These are phyloP conservation scores for Trichosporon inkin DNA, from an alignment of 1,284 basidiomycete species.

Conservation along the genomic window DNA sequence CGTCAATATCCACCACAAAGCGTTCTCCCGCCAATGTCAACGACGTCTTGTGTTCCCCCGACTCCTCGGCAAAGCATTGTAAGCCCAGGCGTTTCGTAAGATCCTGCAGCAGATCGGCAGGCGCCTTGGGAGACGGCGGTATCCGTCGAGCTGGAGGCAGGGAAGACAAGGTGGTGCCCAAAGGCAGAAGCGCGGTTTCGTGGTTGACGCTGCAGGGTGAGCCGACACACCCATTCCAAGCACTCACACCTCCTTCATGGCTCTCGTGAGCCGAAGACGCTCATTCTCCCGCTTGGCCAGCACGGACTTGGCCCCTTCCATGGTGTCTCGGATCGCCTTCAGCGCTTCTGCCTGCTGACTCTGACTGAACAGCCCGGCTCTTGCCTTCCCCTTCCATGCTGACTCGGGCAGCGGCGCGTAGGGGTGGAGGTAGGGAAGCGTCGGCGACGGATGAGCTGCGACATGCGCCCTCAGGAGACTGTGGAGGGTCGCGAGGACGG, in stretches of 20 bases:
- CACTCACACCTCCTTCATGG: slow-evolving; percentile 26
- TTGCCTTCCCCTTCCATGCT: slow-evolving; percentile 22
- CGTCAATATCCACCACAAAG: slow-evolving; percentile 45
- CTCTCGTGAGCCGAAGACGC: slow-evolving; percentile 18
- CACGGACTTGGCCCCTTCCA: slow-evolving; percentile 22
- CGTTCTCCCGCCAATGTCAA: slow-evolving; percentile 41
- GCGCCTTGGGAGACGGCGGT: slow-evolving; percentile 19
- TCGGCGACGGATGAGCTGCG: slow-evolving; percentile 21
- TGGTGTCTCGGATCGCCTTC: slow-evolving; percentile 34
- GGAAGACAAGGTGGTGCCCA: slow-evolving; percentile 19
- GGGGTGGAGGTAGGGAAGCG: slow-evolving; percentile 30
- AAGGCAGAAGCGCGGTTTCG: slow-evolving; percentile 30
- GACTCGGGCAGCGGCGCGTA: slow-evolving; percentile 24
- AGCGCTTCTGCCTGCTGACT: slow-evolving; percentile 26
- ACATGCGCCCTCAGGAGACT: slow-evolving; percentile 25
- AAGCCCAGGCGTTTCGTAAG: slow-evolving; percentile 32
- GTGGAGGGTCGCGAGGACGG: slow-evolving; percentile 28
- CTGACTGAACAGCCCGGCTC: slow-evolving; percentile 15
- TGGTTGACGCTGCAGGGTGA: slow-evolving; percentile 30
- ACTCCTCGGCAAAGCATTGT: slow-evolving; percentile 44
- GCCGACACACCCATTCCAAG: neutral
- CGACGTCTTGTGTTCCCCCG: slow-evolving; percentile 27
- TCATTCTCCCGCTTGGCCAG: slow-evolving; percentile 15
- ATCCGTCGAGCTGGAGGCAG: slow-evolving; percentile 18
- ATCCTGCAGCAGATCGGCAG: slow-evolving; percentile 33